Evolutionary conservation across 257 asterid species (phyloP).

Genomic region (Verbena officinalis): DNA sequence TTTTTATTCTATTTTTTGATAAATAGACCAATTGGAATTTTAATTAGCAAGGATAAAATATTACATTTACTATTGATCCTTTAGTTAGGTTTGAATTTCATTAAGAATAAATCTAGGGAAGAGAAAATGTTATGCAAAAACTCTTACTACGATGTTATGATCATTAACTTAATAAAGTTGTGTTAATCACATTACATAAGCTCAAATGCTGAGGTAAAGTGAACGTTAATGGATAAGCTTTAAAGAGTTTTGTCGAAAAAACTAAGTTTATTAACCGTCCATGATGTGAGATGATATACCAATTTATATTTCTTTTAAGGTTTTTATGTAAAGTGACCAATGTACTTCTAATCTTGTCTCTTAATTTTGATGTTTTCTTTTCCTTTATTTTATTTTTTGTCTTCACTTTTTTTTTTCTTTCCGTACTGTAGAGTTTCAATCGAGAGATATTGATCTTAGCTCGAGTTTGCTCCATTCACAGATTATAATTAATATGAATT

Average conservation of each 20-base stretch:
- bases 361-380: neutral
- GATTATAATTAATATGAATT: too few species aligned
- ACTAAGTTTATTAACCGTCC: constrained; percentile 22
- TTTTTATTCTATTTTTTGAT: too few species aligned
- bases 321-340: neutral
- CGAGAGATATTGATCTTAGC: too few species aligned
- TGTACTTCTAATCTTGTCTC: constrained; percentile 6
- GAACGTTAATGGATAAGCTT: constrained; percentile 16
- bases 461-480: too few species aligned
- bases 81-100: neutral
- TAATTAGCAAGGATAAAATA: too few species aligned
- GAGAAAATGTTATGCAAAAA: neutral
- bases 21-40: too few species aligned
- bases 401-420: too few species aligned
- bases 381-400: too few species aligned
- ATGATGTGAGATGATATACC: constrained; percentile 25
- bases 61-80: too few species aligned
- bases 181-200: constrained; percentile 22
- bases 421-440: too few species aligned
- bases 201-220: constrained; percentile 22
- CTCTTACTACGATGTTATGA: neutral
- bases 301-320: constrained; percentile 1
- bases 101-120: neutral
- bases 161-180: constrained; percentile 16
- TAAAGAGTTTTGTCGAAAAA: neutral